A percentile compares a stretch with the other conserved stretches of the same genome.
phyloP scores from a whole-genome alignment of 2,329 filamentous ascomycete genomes.

The Onygenales sp. region DNA sequence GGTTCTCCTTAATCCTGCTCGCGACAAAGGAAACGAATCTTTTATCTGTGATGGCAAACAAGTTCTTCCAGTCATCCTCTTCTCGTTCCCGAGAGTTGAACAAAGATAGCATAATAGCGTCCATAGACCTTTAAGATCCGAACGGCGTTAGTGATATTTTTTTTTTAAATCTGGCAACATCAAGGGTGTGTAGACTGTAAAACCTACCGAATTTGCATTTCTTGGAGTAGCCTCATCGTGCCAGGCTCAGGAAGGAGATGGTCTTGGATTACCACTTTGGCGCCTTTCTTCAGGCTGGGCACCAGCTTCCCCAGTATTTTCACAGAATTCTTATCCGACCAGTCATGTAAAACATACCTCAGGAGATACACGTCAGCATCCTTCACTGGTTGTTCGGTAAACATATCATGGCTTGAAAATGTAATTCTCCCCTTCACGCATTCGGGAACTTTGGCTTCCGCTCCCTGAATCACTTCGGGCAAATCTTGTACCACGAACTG shows the following conservation, averaged over 20 bases:
- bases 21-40: slow-evolving; percentile 22
- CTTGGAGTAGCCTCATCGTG: slow-evolving; percentile 7
- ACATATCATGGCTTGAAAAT: slow-evolving; percentile 27
- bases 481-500: slow-evolving; percentile 38
- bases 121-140: slow-evolving; percentile 31
- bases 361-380: slow-evolving; percentile 25
- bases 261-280: slow-evolving; percentile 9
- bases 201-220: slow-evolving; percentile 9
- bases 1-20: neutral
- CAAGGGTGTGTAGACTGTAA: neutral
- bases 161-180: neutral
- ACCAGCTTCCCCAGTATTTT: slow-evolving; percentile 24
- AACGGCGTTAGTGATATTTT: neutral
- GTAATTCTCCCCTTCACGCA: slow-evolving; percentile 13
- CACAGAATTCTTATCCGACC: slow-evolving; percentile 26
- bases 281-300: slow-evolving; percentile 16
- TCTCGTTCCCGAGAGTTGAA: slow-evolving; percentile 45
- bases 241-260: slow-evolving; percentile 11
- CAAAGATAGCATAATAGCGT: slow-evolving; percentile 44
- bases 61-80: slow-evolving; percentile 36
- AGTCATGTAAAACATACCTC: slow-evolving; percentile 32
- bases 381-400: slow-evolving; percentile 22
- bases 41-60: slow-evolving; percentile 37
- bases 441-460: slow-evolving; percentile 26
- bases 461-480: slow-evolving; percentile 25